A percentile compares a stretch with the other conserved stretches of the same genome.
These are phyloP conservation scores for Penicillium sp. DNA, from an alignment of 2,329 filamentous ascomycete genomes.

Conservation along the genomic window DNA sequence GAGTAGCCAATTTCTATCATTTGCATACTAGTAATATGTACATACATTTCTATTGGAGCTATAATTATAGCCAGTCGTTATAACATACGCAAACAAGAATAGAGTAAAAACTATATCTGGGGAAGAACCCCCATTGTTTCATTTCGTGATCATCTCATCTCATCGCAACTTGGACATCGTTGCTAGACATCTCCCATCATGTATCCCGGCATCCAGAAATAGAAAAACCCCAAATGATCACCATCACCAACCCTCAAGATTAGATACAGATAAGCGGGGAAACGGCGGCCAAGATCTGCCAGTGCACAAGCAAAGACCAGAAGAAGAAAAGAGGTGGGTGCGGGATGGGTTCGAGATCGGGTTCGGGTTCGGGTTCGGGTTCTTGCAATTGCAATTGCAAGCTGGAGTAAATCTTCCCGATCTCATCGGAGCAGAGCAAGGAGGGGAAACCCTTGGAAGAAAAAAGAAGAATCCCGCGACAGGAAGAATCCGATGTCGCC, in stretches of 20 bases:
- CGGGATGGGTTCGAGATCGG: not conserved
- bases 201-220: conserved; percentile 13
- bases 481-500: conserved; percentile 14
- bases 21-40: not conserved
- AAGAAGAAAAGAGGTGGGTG: conserved; percentile 9
- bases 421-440: conserved; percentile 4
- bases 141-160: conserved; percentile 27
- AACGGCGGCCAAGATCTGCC: conserved; percentile 6
- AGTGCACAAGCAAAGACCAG: conserved; percentile 13
- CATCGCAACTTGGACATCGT: too few species aligned
- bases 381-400: not conserved
- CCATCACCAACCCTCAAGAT: conserved; percentile 27
- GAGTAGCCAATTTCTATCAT: not conserved
- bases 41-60: too few species aligned
- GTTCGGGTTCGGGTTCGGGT: not conserved
- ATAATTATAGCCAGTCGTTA: too few species aligned
- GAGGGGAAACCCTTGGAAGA: not conserved
- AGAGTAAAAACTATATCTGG: not conserved
- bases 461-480: not conserved
- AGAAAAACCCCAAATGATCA: conserved; percentile 9
- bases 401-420: not conserved
- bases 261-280: conserved; percentile 27
- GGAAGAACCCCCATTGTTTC: conserved; percentile 6
- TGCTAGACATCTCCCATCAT: too few species aligned
- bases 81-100: too few species aligned